Conservation (phyloP, 306 rosid genomes). For the Inga leiocalycina region DNA sequence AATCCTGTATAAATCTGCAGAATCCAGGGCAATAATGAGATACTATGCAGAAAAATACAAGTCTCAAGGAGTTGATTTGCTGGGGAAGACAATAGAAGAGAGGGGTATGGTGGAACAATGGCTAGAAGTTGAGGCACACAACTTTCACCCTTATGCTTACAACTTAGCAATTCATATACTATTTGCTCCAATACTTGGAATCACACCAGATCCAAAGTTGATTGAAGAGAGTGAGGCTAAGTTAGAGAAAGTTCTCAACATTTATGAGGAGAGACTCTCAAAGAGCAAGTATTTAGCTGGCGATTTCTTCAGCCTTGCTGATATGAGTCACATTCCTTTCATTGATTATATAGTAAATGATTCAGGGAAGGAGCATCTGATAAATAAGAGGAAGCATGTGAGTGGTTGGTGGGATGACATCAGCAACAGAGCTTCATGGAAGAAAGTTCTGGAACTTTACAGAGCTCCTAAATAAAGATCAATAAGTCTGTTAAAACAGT, state of each 20-base stretch:
- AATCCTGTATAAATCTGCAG: constrained; percentile 25
- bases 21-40: constrained; percentile 55
- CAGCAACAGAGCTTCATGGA: constrained; percentile 57
- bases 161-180: constrained; percentile 34
- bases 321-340: constrained; percentile 52
- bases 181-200: background rate
- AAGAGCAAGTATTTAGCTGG: constrained; percentile 58
- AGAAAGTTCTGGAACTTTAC: constrained; percentile 33
- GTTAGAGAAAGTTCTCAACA: constrained; percentile 44
- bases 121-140: constrained; percentile 56
- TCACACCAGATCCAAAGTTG: constrained; percentile 42
- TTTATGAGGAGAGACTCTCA: constrained; percentile 61
- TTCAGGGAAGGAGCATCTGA: constrained; percentile 36
- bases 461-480: background rate
- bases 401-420: constrained; percentile 57
- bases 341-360: constrained; percentile 44
- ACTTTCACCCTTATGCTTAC: constrained; percentile 32
- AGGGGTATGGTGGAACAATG: constrained; percentile 58
- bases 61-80: constrained; percentile 48
- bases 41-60: constrained; percentile 53
- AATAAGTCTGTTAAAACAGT: background rate
- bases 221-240: constrained; percentile 52
- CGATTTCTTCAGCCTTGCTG: constrained; percentile 56
- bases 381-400: constrained; percentile 45
- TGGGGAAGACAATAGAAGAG: constrained; percentile 52